A percentile compares a stretch with the other conserved stretches of the same genome.
phyloP scores from a whole-genome alignment of 768 basidiomycete genomes.

The Hebeloma cylindrosporum region DNA sequence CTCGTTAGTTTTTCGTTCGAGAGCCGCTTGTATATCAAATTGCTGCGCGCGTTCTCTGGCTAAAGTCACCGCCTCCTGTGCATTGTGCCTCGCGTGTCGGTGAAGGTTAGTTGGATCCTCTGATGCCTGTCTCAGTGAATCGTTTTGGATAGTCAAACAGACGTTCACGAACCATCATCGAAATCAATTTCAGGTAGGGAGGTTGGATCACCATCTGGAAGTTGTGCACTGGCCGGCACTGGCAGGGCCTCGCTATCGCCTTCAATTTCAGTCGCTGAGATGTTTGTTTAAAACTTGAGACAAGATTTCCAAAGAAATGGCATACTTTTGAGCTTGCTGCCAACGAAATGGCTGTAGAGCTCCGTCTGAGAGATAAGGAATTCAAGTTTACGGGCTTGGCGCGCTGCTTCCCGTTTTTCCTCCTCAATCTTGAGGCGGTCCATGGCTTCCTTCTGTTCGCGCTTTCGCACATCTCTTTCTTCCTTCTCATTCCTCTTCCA shows the following conservation, averaged over 20 bases:
- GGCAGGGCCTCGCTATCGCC: slow-evolving; percentile 46
- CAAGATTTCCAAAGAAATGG: slow-evolving; percentile 12
- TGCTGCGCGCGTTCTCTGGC: slow-evolving; percentile 78
- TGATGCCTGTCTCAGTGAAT: slow-evolving; percentile 27
- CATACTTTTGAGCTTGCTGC: slow-evolving; percentile 91
- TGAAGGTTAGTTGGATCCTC: slow-evolving; percentile 88
- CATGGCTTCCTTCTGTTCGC: slow-evolving; percentile 91
- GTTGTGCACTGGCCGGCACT: slow-evolving; percentile 56
- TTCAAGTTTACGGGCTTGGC: slow-evolving; percentile 95
- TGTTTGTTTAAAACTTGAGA: too few relatives aligned
- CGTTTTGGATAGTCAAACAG: slow-evolving; percentile 2
- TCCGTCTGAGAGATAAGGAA: slow-evolving; percentile 99
- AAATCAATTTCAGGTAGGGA: slow-evolving; percentile 80
- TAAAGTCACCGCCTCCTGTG: slow-evolving; percentile 81
- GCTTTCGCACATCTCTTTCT: slow-evolving; percentile 88
- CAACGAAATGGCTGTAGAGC: slow-evolving; percentile 98
- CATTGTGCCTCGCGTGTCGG: slow-evolving; percentile 82
- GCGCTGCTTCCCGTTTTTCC: slow-evolving; percentile 88
- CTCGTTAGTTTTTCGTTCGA: slow-evolving; percentile 80
- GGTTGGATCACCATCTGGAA: slow-evolving; percentile 52
- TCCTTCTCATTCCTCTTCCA: slow-evolving; percentile 99
- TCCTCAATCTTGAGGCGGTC: slow-evolving; percentile 88
- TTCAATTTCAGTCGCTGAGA: slow-evolving; percentile 75
- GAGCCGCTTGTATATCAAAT: slow-evolving; percentile 83
- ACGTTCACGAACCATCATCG: slow-evolving; percentile 69